Conservation (phyloP, 2,329 filamentous ascomycete species). For the Aspergillus sojae region DNA sequence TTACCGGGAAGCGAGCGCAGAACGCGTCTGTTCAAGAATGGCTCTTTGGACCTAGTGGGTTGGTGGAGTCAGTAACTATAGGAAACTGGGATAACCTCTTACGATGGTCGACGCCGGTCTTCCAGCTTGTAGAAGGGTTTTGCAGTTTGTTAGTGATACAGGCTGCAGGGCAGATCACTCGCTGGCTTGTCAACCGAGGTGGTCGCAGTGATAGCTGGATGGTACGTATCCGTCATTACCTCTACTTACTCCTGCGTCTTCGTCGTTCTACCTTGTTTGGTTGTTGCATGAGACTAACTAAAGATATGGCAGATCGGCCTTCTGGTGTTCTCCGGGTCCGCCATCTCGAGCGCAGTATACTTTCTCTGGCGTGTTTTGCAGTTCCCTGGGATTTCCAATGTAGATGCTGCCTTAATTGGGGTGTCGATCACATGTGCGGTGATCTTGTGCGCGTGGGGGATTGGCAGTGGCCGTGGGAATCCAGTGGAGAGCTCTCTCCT, state of each 20-base stretch:
- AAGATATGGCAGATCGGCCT: conserved; percentile 70
- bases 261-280: neutral
- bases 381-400: conserved; percentile 89
- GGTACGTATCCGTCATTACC: conserved; percentile 57
- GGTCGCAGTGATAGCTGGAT: conserved; percentile 96
- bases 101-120: conserved; percentile 88
- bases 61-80: conserved; percentile 78
- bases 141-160: conserved; percentile 96
- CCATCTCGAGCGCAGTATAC: conserved; percentile 92
- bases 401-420: conserved; percentile 90
- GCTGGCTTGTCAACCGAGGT: conserved; percentile 86
- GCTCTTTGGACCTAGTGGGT: conserved; percentile 82
- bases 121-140: conserved; percentile 94
- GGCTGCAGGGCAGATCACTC: conserved; percentile 87
- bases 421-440: conserved; percentile 89
- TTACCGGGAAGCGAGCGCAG: conserved; percentile 65
- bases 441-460: conserved; percentile 91
- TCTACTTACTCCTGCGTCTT: neutral
- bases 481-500: conserved; percentile 92
- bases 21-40: conserved; percentile 75
- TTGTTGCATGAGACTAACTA: conserved; percentile 15
- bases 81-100: conserved; percentile 87
- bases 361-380: conserved; percentile 94
- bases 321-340: conserved; percentile 81
- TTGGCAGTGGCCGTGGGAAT: conserved; percentile 90